Conservation (phyloP, 1,284 basidiomycete species). For the Cystobasidiaceae sp. region DNA sequence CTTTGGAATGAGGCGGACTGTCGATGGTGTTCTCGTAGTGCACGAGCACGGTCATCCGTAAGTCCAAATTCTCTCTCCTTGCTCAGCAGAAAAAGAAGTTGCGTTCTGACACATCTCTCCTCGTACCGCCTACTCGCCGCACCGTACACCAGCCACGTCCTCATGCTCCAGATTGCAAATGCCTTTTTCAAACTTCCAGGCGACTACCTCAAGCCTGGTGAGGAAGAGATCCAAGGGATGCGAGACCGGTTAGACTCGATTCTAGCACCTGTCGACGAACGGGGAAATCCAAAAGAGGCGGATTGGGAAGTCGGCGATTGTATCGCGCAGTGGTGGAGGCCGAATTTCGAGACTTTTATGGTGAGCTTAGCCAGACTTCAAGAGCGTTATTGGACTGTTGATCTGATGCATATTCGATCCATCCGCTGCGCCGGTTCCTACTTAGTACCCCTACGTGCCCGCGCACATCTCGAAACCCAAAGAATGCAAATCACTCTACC, state of each 20-base stretch:
- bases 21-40: conserved; percentile 89
- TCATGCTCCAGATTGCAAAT: conserved; percentile 97
- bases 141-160: conserved; percentile 79
- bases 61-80: too few relatives aligned
- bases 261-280: conserved; percentile 60
- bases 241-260: conserved; percentile 81
- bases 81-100: too few relatives aligned
- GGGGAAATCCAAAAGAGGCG: conserved; percentile 30
- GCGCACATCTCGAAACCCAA: conserved; percentile 96
- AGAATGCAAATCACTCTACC: conserved; percentile 93
- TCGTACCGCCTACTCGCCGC: too few relatives aligned
- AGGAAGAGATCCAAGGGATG: conserved; percentile 84
- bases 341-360: conserved; percentile 97
- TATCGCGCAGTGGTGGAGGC: conserved; percentile 93
- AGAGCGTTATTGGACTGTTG: too few relatives aligned
- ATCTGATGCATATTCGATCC: not conserved
- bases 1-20: conserved; percentile 55
- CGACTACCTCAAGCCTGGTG: conserved; percentile 94
- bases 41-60: conserved; percentile 55
- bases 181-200: conserved; percentile 99
- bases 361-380: too few relatives aligned
- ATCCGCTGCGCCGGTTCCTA: not conserved
- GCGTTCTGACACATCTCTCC: too few relatives aligned
- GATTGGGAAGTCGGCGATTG: conserved; percentile 96
- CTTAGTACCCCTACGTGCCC: conserved; percentile 90